These are phyloP conservation scores for Mortierella sp. DNA, from an alignment of 371 early-diverging fungal genomes.

Conservation along the genomic window DNA sequence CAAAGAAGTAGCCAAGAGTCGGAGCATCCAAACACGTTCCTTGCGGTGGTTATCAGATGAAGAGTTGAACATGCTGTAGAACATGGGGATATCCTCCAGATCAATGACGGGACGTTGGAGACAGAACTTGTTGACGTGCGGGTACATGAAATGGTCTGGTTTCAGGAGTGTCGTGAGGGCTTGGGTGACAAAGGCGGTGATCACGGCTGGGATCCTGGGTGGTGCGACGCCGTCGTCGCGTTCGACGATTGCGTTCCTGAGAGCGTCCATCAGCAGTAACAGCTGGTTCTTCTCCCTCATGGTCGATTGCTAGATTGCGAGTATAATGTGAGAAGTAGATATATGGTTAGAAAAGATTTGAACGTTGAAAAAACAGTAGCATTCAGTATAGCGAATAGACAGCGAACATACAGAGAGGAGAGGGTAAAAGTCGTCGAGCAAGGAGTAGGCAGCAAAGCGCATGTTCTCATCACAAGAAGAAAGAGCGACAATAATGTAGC, in stretches of 20 bases:
- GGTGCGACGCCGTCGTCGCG: slow-evolving; percentile 60
- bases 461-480: slow-evolving; percentile 67
- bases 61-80: slow-evolving; percentile 81
- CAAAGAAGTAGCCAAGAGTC: slow-evolving; percentile 74
- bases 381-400: no score
- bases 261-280: slow-evolving; percentile 71
- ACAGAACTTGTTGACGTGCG: slow-evolving; percentile 80
- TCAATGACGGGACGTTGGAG: slow-evolving; percentile 80
- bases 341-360: no score
- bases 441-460: slow-evolving; percentile 74
- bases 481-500: slow-evolving; percentile 74
- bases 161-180: slow-evolving; percentile 71
- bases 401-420: slow-evolving; percentile 65
- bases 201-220: slow-evolving; percentile 75
- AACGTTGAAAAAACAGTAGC: not conserved
- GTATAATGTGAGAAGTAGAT: not conserved
- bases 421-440: slow-evolving; percentile 76
- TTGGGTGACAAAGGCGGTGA: slow-evolving; percentile 78
- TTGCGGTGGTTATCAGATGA: slow-evolving; percentile 71
- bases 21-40: slow-evolving; percentile 83
- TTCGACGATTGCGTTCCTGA: slow-evolving; percentile 76
- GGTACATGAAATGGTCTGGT: slow-evolving; percentile 84
- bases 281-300: slow-evolving; percentile 78
- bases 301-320: slow-evolving; percentile 43
- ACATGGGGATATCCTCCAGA: slow-evolving; percentile 86